Evolutionary conservation across 2,329 filamentous ascomycete species (phyloP), one percentile per base, ranked within the genome.

Genomic region (Sporothrix pallida): DNA sequence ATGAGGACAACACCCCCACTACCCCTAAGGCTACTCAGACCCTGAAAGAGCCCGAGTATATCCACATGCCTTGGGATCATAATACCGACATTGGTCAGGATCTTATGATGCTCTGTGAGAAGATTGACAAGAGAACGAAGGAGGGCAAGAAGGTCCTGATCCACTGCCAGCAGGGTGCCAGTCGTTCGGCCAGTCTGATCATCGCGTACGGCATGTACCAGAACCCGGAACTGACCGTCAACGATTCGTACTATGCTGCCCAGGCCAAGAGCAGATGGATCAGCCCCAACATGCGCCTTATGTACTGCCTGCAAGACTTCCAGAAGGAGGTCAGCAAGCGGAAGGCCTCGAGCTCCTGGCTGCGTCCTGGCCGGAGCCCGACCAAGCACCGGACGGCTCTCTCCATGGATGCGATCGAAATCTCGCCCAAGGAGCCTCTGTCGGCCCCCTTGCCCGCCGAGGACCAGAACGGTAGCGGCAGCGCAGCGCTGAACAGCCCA

Each of bases 271-370:
- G 93, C 81, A 90, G 87, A 79, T 97, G 93, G 93, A 95, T 97
- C 78, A 94, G 93, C 74, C 93, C 93, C 0, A 97, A 97, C 81
- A 97, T 97, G 93, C 93, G 93, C 77, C 86, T 97, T 77, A 94
- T 97, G 87, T 96, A 96, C 86, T 94, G 93, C 77, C 84, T 97
- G 67, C 93, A 95, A 80, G 93, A 95, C 79, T 95, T 95, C 79
- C 89, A 91, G 77, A 91, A 91, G 78, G 85, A 90, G 68, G 80
- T 91, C 2, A 82, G 86, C 1, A 87, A 85, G 78, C 88, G 84
- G 80, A 87, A 83, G 80, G 75, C 82, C 3, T 78, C 82, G 1
- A 81, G 87, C 75, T 81, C 87, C 77, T 80, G 86, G 81, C 84
- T 82, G 37, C 84, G 85, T 50, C 82, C 82, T 23, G 87, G 86